A percentile compares a stretch with the other conserved stretches of the same genome.
Conservation (phyloP, 352 stramenopile species). For the Globisporangium spiculum region DNA sequence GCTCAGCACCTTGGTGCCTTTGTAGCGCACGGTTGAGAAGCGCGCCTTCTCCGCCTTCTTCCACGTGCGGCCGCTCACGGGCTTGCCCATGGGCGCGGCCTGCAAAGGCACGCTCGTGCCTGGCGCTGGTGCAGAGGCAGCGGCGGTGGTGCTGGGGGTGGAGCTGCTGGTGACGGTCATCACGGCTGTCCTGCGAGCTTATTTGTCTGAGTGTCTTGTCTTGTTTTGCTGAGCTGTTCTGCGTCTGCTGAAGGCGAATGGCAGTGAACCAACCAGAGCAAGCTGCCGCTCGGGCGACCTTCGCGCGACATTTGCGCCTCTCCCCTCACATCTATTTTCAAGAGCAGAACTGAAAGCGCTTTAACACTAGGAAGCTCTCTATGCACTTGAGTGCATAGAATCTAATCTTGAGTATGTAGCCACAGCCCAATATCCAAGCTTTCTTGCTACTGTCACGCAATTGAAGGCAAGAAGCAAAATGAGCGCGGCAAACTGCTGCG, state of each 20-base stretch:
- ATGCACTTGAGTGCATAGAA: background rate
- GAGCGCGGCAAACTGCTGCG: constrained; percentile 22
- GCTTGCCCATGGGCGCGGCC: constrained; percentile 46
- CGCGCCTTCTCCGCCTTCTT: constrained; percentile 83
- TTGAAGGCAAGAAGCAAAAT: background rate
- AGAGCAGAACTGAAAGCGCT: background rate
- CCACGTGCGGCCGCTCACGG: constrained; percentile 77
- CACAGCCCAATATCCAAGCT: no score
- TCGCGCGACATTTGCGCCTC: constrained; percentile 20
- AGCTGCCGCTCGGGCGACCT: constrained; percentile 19
- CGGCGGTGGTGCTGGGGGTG: constrained; percentile 18
- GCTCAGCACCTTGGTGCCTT: constrained; percentile 78
- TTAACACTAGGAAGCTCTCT: no score
- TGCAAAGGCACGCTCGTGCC: constrained; percentile 17
- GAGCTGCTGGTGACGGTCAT: constrained; percentile 19
- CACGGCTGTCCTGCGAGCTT: background rate
- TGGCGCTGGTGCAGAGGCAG: background rate
- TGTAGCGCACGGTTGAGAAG: constrained; percentile 72
- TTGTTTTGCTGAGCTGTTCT: background rate
- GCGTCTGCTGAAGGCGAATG: background rate
- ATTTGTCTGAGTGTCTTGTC: background rate
- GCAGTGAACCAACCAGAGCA: constrained; percentile 21
- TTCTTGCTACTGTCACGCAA: no score
- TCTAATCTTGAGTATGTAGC: background rate
- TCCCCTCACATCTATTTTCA: background rate